Conservation (phyloP, 768 basidiomycete species). For the Tricholoma terreum region DNA sequence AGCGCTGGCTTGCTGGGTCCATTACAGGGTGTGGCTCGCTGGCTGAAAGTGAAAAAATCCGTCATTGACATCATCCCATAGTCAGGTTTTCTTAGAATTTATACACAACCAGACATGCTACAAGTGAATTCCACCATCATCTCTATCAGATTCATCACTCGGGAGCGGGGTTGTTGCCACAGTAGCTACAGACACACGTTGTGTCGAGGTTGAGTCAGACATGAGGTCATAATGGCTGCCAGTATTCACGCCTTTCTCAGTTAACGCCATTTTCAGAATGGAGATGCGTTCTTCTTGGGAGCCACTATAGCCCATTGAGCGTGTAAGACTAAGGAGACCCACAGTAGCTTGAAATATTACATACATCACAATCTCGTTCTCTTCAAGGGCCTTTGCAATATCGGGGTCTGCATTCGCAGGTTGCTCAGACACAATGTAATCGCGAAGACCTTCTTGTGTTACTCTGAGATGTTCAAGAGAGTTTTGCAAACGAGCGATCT, state of each 20-base stretch:
- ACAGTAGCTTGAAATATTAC: constrained; percentile 14
- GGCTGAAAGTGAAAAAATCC: neutral
- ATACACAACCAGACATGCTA: constrained; percentile 11
- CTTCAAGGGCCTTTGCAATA: constrained; percentile 55
- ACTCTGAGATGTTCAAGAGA: constrained; percentile 60
- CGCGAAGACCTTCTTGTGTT: constrained; percentile 58
- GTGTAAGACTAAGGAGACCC: neutral
- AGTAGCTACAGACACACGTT: neutral
- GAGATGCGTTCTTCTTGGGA: constrained; percentile 76
- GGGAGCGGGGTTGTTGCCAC: neutral
- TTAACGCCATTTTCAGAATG: constrained; percentile 64
- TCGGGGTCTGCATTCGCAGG: constrained; percentile 50
- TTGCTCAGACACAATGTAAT: constrained; percentile 37
- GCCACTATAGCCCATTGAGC: constrained; percentile 40
- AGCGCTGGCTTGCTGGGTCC: no score
- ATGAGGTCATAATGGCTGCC: constrained; percentile 47
- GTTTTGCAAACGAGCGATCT: constrained; percentile 72
- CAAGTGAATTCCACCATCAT: constrained; percentile 20
- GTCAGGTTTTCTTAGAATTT: neutral
- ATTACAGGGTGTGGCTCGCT: neutral
- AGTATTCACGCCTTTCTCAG: constrained; percentile 53
- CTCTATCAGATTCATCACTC: constrained; percentile 1
- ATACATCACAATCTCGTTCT: constrained; percentile 74
- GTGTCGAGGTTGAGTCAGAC: neutral
- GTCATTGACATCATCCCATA: neutral